phyloP scores from a whole-genome alignment of 139 green algal species.

The Mychonastes homosphaera region DNA sequence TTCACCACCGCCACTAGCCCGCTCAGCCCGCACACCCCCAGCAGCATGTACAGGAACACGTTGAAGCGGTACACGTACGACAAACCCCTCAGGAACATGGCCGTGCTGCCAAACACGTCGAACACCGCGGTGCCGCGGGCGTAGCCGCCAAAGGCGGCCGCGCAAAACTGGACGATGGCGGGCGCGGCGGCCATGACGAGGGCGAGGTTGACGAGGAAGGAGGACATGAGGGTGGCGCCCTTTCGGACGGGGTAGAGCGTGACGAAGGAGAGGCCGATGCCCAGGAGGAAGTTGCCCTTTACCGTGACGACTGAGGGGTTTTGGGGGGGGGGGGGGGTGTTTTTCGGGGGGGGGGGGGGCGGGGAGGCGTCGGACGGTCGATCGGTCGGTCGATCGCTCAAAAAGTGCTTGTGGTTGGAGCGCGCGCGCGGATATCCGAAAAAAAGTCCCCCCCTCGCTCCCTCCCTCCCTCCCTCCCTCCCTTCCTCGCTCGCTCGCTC shows the following conservation, averaged over 20 bases:
- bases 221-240: slow-evolving; percentile 85
- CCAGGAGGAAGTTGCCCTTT: slow-evolving; percentile 85
- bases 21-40: slow-evolving; percentile 39
- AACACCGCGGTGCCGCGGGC: slow-evolving; percentile 68
- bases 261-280: slow-evolving; percentile 81
- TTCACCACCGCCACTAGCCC: slow-evolving; percentile 25
- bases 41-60: slow-evolving; percentile 68
- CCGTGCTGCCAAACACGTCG: slow-evolving; percentile 76
- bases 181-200: slow-evolving; percentile 79
- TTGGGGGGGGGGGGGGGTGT: not conserved
- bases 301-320: slow-evolving; percentile 51
- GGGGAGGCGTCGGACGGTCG: too few species aligned
- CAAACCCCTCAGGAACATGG: slow-evolving; percentile 66
- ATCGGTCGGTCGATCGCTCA: too few species aligned
- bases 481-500: slow-evolving; percentile 1
- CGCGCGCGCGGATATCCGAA: too few species aligned
- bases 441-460: too few species aligned
- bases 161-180: slow-evolving; percentile 89
- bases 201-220: slow-evolving; percentile 90
- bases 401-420: not conserved
- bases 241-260: slow-evolving; percentile 72
- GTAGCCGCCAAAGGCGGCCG: slow-evolving; percentile 40
- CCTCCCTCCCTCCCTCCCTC: not conserved
- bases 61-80: slow-evolving; percentile 76
- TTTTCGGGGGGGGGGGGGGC: not conserved